Conservation (phyloP, 768 basidiomycete species). For the Aureoboletus auriporus region DNA sequence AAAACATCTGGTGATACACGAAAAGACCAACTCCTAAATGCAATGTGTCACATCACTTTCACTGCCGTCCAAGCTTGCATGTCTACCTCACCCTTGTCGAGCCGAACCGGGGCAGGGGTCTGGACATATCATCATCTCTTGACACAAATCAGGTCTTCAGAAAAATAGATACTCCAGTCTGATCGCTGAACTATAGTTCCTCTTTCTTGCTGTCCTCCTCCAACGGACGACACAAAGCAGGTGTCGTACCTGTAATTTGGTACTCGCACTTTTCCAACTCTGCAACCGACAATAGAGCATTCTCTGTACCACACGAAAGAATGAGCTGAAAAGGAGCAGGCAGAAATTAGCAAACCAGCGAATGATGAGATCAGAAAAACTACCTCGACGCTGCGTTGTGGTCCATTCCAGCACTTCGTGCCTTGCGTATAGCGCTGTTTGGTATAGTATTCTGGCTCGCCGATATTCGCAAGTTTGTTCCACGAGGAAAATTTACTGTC, state of each 20-base stretch:
- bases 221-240: slow-evolving; percentile 66
- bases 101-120: too few species aligned
- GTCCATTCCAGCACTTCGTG: slow-evolving; percentile 95
- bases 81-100: too few species aligned
- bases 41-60: too few species aligned
- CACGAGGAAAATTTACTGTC: slow-evolving; percentile 73
- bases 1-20: slow-evolving; percentile 5
- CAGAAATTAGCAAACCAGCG: slow-evolving; percentile 2
- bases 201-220: slow-evolving; percentile 32
- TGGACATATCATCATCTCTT: too few species aligned
- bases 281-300: slow-evolving; percentile 67
- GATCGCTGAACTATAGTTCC: slow-evolving; percentile 20
- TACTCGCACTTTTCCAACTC: slow-evolving; percentile 99
- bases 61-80: too few species aligned
- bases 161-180: slow-evolving; percentile 1
- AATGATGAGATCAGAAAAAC: slow-evolving; percentile 15
- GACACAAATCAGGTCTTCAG: not conserved
- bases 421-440: slow-evolving; percentile 83
- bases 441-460: slow-evolving; percentile 70
- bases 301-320: slow-evolving; percentile 82
- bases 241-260: slow-evolving; percentile 77
- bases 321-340: slow-evolving; percentile 49
- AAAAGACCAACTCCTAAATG: slow-evolving; percentile 12
- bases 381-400: slow-evolving; percentile 80
- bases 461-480: slow-evolving; percentile 59